These are phyloP conservation scores for Lactarius hengduanensis DNA, from an alignment of 768 basidiomycete species.

Conservation along the genomic window DNA sequence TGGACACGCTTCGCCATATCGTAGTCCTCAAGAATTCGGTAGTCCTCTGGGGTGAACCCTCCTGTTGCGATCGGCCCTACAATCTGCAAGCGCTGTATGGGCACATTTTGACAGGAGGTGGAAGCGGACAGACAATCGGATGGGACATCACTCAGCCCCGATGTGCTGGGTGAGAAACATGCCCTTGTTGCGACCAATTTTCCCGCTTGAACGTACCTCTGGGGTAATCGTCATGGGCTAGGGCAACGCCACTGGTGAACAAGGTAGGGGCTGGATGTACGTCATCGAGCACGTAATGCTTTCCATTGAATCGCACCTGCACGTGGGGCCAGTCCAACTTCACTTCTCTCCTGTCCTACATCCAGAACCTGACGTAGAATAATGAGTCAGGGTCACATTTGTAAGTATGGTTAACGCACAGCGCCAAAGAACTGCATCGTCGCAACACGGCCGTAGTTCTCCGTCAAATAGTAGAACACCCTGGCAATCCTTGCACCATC, in stretches of 20 bases:
- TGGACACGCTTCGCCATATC: conserved; percentile 64
- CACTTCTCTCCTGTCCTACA: not conserved
- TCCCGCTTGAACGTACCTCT: too few species aligned
- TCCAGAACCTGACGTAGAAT: conserved; percentile 6
- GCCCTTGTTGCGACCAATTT: too few species aligned
- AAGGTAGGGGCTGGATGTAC: conserved; percentile 9
- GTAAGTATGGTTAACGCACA: not conserved
- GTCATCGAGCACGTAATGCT: conserved; percentile 29
- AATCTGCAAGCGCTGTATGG: conserved; percentile 46
- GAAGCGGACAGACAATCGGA: not conserved
- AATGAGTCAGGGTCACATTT: not conserved
- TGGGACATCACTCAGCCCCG: too few species aligned
- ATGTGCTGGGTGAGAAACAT: too few species aligned
- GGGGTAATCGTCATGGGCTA: too few species aligned
- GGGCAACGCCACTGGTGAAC: too few species aligned
- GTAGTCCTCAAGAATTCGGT: conserved; percentile 63
- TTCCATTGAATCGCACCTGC: conserved; percentile 39
- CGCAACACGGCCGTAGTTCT: conserved; percentile 12
- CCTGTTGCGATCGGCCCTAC: conserved; percentile 66
- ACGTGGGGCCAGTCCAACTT: conserved; percentile 16
- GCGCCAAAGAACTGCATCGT: conserved; percentile 13
- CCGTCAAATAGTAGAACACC: conserved; percentile 39
- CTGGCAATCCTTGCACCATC: conserved; percentile 36
- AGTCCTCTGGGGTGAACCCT: conserved; percentile 69
- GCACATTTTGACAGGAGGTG: conserved; percentile 7